Evolutionary conservation across 2,329 filamentous ascomycete species (phyloP).

Genomic region (Neonectria neomacrospora): DNA sequence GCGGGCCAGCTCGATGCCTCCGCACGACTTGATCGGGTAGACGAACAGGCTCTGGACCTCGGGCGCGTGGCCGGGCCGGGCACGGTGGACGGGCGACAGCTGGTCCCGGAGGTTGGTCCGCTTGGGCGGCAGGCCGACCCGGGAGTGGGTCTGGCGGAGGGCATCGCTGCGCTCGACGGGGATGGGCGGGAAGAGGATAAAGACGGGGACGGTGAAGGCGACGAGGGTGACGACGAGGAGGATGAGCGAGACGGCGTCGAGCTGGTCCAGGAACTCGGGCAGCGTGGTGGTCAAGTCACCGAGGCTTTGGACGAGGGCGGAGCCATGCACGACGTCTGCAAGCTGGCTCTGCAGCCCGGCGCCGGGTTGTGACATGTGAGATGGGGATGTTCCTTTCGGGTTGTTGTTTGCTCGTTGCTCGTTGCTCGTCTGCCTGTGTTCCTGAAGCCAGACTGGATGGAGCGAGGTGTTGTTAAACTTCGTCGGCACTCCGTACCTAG

Average conservation of each 20-base stretch:
- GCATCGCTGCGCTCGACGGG: constrained; percentile 64
- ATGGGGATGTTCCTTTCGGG: neutral
- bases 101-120: constrained; percentile 52
- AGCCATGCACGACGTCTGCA: constrained; percentile 28
- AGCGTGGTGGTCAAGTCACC: constrained; percentile 37
- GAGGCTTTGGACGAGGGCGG: constrained; percentile 32
- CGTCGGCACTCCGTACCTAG: neutral
- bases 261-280: constrained; percentile 36
- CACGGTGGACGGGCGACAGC: constrained; percentile 35
- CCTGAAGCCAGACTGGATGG: neutral
- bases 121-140: constrained; percentile 54
- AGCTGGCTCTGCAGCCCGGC: constrained; percentile 32
- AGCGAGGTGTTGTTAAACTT: constrained; percentile 20
- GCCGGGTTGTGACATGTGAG: constrained; percentile 33
- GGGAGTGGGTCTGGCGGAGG: constrained; percentile 64
- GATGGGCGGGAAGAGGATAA: constrained; percentile 66
- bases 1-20: constrained; percentile 76
- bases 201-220: constrained; percentile 64
- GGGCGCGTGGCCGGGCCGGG: constrained; percentile 36
- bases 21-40: constrained; percentile 87
- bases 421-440: neutral
- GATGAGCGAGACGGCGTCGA: constrained; percentile 50
- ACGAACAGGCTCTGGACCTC: constrained; percentile 74
- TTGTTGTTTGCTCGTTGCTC: neutral
- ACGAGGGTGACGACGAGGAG: constrained; percentile 57